Evolutionary conservation across 257 asterid genomes (phyloP), one percentile per base, ranked within the genome.

Genomic region (Eustoma russellianum): DNA sequence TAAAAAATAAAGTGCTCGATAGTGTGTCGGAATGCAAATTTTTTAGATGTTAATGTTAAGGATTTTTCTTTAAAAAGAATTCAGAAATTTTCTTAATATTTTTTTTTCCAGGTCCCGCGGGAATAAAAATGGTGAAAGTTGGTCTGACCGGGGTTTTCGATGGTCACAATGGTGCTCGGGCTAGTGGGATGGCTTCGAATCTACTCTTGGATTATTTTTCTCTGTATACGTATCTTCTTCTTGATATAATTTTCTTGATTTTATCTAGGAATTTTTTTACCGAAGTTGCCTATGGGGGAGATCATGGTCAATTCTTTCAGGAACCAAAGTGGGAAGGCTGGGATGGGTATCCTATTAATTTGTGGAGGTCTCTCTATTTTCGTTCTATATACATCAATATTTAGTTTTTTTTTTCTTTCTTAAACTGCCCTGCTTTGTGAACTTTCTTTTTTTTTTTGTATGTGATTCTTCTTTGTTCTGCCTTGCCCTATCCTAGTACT

Each of bases 141-240:
- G 96, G 86, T 55, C 59, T 87, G 55, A 74, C 80, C 78, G 98
- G 95, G 38, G 89, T 91, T 57, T 91, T 91, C 59, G 98, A 91
- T 71, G 98, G 98, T 67, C 98, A 91, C 59, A 91, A 87, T 64
- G 98, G 98, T 61, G 74, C 81, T 6, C 92, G 85, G 74, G 98
- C 97, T 50, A 91, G 98, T 82, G 95, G 84, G 66, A 81, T 71
- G 90, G 93, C 98, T 16, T 91, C 97, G 24, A 75, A n/a, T n/a
- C n/a, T n/a, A n/a, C n/a, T n/a, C n/a, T n/a, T n/a, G n/a, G n/a
- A n/a, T n/a, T n/a, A n/a, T n/a, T n/a, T n/a, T n/a, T n/a, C n/a
- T n/a, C n/a, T n/a, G n/a, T n/a, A n/a, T n/a, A n/a, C n/a, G n/a
- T n/a, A n/a, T n/a, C n/a, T n/a, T n/a, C n/a, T n/a, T n/a, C n/a